Base-by-base conservation (phyloP, 176 grass and related monocot genomes). In the Aechmea fasciata region DNA sequence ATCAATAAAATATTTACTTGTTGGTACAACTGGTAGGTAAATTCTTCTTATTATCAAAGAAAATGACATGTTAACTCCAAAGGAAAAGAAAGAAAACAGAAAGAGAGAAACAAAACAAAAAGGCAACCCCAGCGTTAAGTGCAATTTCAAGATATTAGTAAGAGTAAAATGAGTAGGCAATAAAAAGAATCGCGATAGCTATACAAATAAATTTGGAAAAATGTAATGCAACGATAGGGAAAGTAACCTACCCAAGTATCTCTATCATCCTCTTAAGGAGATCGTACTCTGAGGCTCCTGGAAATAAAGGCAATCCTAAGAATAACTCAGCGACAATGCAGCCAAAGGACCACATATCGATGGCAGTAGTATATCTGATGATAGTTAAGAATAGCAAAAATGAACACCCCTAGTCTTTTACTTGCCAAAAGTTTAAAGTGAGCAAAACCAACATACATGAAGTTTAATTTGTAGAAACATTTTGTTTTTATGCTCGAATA, bases 331-430 rank as follows among this genome's bases (percentile, higher is more conserved):
- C 90, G 64, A 94, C 87, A 57, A 99, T 90, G 72, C 95, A 99
- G 14, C 95, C 95, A 24, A 99, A 85, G 48, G 95, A 99, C 95
- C 95, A 99, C 95, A 99, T 99, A 80, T 94, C 95, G 71, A 99
- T 99, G 28, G 95, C 80, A 63, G 90, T 84, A 67, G 84, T 90
- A 84, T 97, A 97, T 93, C 94, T 97, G 77, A 69, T 57, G 67
- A 75, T 83, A 53, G 74, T 90, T 77, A 97, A 97, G 89, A 10
- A 48, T 65, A 52, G 79, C 81, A 84, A 57, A 49, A 22, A 10
- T 69, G 50, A 69, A 26, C 14, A 82, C 33, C 7, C 33, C 33
- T 41, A 41, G 33, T 61, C 59, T 67, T 67, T 74, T 49, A 81
- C 57, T 71, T 79, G 52, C 18, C 69, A 41, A 84, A 78, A 33